phyloP scores from a whole-genome alignment of 2,329 filamentous ascomycete genomes.

The Pseudogymnoascus sp. region DNA sequence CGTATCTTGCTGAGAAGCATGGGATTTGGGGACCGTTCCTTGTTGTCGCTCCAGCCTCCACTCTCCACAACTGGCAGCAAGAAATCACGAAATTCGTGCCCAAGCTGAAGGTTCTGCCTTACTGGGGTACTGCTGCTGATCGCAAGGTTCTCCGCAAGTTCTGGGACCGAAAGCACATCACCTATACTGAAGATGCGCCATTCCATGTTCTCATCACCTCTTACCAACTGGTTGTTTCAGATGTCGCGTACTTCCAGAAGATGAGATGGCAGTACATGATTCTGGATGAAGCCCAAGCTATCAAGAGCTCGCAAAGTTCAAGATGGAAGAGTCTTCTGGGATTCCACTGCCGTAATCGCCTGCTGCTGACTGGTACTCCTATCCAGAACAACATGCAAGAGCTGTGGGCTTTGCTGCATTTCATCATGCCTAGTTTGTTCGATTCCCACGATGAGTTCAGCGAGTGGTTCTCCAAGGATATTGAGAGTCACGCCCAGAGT shows the following conservation, averaged over 20 bases:
- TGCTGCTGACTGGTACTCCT: slow-evolving; percentile 89
- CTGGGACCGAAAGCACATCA: slow-evolving; percentile 97
- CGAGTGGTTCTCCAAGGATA: slow-evolving; percentile 92
- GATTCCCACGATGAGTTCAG: slow-evolving; percentile 89
- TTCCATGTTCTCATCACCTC: slow-evolving; percentile 97
- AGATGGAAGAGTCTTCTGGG: slow-evolving; percentile 92
- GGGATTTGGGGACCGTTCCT: slow-evolving; percentile 98
- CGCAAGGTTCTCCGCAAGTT: slow-evolving; percentile 96
- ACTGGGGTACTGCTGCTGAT: slow-evolving; percentile 93
- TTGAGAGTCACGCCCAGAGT: slow-evolving; percentile 95
- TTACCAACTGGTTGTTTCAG: slow-evolving; percentile 92
- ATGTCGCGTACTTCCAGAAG: slow-evolving; percentile 97
- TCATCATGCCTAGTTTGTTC: slow-evolving; percentile 99
- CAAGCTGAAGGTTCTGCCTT: slow-evolving; percentile 87
- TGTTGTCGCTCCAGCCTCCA: slow-evolving; percentile 92
- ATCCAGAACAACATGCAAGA: slow-evolving; percentile 99
- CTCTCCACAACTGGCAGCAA: slow-evolving; percentile 98
- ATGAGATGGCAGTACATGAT: slow-evolving; percentile 99
- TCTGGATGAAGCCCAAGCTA: slow-evolving; percentile 94
- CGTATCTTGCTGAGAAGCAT: slow-evolving; percentile 92
- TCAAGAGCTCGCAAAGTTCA: slow-evolving; percentile 95
- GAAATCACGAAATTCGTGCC: slow-evolving; percentile 95
- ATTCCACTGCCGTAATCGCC: slow-evolving; percentile 90
- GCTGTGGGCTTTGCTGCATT: slow-evolving; percentile 93
- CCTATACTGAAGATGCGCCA: slow-evolving; percentile 83